Evolutionary conservation across 495 filamentous ascomycete genomes (phyloP).

Genomic region (Staphylotrichum tortipilum): DNA sequence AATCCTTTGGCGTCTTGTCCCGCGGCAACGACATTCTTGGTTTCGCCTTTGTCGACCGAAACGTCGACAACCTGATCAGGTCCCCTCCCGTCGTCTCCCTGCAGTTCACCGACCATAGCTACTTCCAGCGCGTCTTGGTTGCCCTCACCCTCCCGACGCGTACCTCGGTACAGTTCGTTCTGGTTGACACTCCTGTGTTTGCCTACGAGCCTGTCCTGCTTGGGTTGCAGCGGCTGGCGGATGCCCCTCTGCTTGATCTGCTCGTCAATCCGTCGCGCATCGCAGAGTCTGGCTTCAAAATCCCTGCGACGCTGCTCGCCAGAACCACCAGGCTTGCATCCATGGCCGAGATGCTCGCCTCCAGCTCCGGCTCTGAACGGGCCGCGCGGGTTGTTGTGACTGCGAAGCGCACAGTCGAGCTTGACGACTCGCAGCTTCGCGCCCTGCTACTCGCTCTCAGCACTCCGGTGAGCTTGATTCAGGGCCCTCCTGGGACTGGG

Average conservation of each 20-base stretch:
- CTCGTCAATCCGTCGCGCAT: slow-evolving; percentile 30
- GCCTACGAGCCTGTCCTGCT: slow-evolving; percentile 63
- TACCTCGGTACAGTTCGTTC: slow-evolving; percentile 38
- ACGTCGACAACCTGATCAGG: slow-evolving; percentile 43
- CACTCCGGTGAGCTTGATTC: slow-evolving; percentile 53
- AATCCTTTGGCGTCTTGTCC: slow-evolving; percentile 53
- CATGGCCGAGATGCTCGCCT: not conserved
- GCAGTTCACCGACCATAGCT: slow-evolving; percentile 38
- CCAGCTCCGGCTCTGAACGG: not conserved
- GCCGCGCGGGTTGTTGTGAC: not conserved
- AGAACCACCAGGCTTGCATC: not conserved
- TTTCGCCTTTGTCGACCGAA: slow-evolving; percentile 53
- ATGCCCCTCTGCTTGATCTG: slow-evolving; percentile 45
- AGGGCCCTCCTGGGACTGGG: slow-evolving; percentile 75
- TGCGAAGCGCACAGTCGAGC: slow-evolving; percentile 19
- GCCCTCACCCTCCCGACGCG: slow-evolving; percentile 36
- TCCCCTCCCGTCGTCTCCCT: slow-evolving; percentile 45
- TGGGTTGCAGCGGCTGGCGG: slow-evolving; percentile 47
- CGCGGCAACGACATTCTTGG: slow-evolving; percentile 44
- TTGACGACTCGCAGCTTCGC: slow-evolving; percentile 52
- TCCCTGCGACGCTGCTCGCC: not conserved
- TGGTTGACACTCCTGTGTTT: slow-evolving; percentile 60
- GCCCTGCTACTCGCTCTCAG: slow-evolving; percentile 49
- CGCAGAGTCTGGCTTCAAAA: not conserved
- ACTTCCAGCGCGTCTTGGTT: slow-evolving; percentile 26